Evolutionary conservation across 768 basidiomycete genomes (phyloP).

Genomic region (Boletellus ananas): DNA sequence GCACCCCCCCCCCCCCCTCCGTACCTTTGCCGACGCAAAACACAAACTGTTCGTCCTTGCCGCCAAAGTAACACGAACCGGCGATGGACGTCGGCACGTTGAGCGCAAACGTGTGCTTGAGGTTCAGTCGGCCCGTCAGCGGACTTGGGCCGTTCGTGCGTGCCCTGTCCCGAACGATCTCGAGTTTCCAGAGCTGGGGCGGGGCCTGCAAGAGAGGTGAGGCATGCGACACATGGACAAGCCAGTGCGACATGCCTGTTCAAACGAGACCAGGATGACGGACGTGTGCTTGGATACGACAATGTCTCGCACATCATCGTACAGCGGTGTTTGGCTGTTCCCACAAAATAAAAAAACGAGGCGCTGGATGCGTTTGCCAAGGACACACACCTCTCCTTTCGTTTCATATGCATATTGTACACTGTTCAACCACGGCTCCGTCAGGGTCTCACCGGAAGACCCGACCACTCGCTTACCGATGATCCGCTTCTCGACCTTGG

Average conservation of each 20-base stretch:
- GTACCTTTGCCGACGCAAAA: conserved; percentile 74
- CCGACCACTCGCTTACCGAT: conserved; percentile 34
- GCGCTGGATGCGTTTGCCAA: too few relatives aligned
- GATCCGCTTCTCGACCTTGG: conserved; percentile 49
- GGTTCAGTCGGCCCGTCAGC: conserved; percentile 23
- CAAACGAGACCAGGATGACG: conserved; percentile 40
- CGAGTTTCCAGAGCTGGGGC: conserved; percentile 74
- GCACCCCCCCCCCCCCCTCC: too few relatives aligned
- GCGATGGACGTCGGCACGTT: conserved; percentile 66
- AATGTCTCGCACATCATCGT: conserved; percentile 52
- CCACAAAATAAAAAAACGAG: too few relatives aligned
- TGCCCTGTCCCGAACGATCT: conserved; percentile 49
- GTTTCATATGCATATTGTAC: conserved; percentile 45
- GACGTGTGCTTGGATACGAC: conserved; percentile 41
- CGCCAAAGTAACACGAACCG: conserved; percentile 79
- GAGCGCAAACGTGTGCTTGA: conserved; percentile 66
- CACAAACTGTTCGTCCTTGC: conserved; percentile 73
- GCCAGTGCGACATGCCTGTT: conserved; percentile 16
- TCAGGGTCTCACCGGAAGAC: neutral
- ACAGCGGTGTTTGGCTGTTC: conserved; percentile 47
- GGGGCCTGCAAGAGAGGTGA: conserved; percentile 42
- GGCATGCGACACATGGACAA: neutral
- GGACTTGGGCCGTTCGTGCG: conserved; percentile 29
- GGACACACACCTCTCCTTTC: conserved; percentile 40
- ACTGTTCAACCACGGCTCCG: conserved; percentile 25